phyloP scores from a whole-genome alignment of 257 asterid species.

The Solanum peruvianum region DNA sequence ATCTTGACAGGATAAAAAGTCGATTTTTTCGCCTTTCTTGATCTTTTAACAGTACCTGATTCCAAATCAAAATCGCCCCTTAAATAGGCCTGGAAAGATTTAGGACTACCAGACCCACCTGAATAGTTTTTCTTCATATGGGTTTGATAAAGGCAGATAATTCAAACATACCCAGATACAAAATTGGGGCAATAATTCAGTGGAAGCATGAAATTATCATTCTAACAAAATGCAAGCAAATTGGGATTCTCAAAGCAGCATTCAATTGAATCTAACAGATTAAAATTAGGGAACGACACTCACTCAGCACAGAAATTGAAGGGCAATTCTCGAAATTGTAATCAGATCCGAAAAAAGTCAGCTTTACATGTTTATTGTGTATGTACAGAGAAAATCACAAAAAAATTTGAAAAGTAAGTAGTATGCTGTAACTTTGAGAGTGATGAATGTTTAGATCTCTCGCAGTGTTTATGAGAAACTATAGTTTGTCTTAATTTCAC shows the following conservation, averaged over 20 bases:
- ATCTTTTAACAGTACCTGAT: constrained; percentile 54
- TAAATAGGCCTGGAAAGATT: constrained; percentile 73
- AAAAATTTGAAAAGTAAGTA: background rate
- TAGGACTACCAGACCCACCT: constrained; percentile 59
- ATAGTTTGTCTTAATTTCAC: background rate
- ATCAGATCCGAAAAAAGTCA: background rate
- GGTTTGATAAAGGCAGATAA: background rate
- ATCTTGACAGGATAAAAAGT: constrained; percentile 31
- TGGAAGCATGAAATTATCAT: background rate
- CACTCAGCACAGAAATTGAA: background rate
- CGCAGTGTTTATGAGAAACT: background rate
- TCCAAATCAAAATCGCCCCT: constrained; percentile 84
- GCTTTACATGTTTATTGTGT: background rate
- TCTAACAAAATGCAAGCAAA: background rate
- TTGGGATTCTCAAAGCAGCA: background rate
- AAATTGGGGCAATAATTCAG: background rate
- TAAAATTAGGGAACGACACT: background rate
- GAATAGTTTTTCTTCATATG: constrained; percentile 63
- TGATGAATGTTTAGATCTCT: background rate
- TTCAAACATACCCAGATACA: background rate
- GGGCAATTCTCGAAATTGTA: background rate
- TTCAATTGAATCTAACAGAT: background rate
- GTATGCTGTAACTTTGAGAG: background rate
- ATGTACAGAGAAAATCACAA: background rate
- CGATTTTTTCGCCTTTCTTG: constrained; percentile 34